phyloP scores from a whole-genome alignment of 306 rosid genomes.

The Quillaja saponaria region DNA sequence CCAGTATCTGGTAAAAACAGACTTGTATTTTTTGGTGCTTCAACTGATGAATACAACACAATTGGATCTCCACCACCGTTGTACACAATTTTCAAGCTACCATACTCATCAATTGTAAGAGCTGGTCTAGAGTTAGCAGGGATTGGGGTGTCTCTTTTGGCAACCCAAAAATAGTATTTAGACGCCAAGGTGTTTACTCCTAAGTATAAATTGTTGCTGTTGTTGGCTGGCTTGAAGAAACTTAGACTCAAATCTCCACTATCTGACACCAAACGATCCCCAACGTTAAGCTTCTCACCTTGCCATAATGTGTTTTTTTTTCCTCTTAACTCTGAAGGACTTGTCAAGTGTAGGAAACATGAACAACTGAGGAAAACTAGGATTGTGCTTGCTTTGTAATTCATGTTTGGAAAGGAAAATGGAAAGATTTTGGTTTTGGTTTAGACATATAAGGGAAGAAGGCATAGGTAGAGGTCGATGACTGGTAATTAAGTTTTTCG shows the following conservation, averaged over 20 bases:
- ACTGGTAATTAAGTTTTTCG: no score
- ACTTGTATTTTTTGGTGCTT: conserved; percentile 11
- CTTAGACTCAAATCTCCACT: conserved; percentile 20
- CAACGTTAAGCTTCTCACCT: conserved; percentile 27
- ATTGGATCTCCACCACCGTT: not conserved
- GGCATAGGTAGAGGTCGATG: no score
- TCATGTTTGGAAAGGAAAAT: no score
- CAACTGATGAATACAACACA: conserved; percentile 2
- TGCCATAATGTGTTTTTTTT: conserved; percentile 13
- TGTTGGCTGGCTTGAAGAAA: conserved; percentile 12
- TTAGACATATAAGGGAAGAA: no score
- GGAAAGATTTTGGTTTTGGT: no score
- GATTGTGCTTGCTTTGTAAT: no score
- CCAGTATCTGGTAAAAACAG: conserved; percentile 27
- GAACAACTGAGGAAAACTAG: no score
- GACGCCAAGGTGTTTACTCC: not conserved
- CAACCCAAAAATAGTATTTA: conserved; percentile 19
- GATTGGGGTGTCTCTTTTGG: conserved; percentile 27
- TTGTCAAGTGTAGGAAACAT: no score
- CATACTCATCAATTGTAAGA: conserved; percentile 19
- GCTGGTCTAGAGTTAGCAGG: not conserved
- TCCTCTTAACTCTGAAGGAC: no score
- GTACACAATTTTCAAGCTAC: conserved; percentile 7
- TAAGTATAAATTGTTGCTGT: conserved; percentile 1
- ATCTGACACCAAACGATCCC: conserved; percentile 23